Evolutionary conservation across 78 protist species (phyloP).

Genomic region (Dictyostelium firmibasis): DNA sequence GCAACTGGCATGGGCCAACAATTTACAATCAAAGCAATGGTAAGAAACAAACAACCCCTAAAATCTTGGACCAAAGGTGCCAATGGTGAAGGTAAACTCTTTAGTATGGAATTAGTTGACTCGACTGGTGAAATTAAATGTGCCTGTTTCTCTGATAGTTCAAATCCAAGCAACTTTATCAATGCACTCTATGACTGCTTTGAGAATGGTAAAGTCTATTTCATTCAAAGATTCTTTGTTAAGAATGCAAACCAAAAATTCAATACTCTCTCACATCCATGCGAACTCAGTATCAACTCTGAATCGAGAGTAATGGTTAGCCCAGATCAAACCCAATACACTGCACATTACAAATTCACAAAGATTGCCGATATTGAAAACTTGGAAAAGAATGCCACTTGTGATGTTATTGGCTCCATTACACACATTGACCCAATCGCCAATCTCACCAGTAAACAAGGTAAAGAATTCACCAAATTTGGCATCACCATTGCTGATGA

Average conservation of each 20-base stretch:
- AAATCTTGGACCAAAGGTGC: conserved; percentile 6
- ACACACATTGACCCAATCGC: not conserved
- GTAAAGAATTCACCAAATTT: not conserved
- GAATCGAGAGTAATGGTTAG: not conserved
- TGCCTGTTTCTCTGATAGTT: conserved; percentile 3
- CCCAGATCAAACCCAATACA: not conserved
- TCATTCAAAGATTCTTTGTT: not conserved
- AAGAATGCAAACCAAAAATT: not conserved
- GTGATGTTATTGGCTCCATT: conserved; percentile 17
- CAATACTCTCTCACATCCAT: conserved; percentile 11
- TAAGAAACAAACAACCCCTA: not conserved
- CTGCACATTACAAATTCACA: not conserved
- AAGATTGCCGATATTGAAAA: not conserved
- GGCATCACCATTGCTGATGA: not conserved
- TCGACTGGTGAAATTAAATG: conserved; percentile 20
- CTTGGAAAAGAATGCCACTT: not conserved
- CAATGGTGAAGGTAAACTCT: not conserved
- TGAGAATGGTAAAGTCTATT: not conserved
- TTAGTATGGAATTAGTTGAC: not conserved
- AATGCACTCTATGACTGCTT: not conserved
- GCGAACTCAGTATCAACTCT: not conserved
- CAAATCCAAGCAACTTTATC: not conserved
- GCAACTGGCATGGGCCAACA: not conserved
- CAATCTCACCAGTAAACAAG: not conserved
- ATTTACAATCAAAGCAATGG: conserved; percentile 10